A percentile compares a stretch with the other conserved stretches of the same genome.
Evolutionary conservation across 371 early-diverging fungal species (phyloP).

Genomic region (Apophysomyces variabilis): DNA sequence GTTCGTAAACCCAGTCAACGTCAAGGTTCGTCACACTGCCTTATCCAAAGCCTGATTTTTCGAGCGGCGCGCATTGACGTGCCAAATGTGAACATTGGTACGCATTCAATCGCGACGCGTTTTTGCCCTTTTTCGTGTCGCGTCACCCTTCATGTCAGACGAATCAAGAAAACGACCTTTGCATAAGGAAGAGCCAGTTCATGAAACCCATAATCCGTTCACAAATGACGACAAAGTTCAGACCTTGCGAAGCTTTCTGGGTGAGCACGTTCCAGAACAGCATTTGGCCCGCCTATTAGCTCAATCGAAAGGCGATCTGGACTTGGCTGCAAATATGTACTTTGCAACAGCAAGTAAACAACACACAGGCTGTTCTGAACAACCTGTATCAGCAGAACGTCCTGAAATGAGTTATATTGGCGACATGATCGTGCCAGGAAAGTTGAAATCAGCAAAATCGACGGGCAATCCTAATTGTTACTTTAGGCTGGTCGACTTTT

Average conservation of each 20-base stretch:
- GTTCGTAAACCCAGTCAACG: background rate
- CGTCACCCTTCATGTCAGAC: background rate
- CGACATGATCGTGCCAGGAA: slow-evolving; percentile 40
- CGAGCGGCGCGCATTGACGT: too few relatives aligned
- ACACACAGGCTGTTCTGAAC: background rate
- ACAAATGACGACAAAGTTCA: slow-evolving; percentile 3
- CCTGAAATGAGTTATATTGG: slow-evolving; percentile 35
- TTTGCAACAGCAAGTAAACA: background rate
- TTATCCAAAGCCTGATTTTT: too few relatives aligned
- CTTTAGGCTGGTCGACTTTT: slow-evolving; percentile 42
- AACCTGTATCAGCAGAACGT: background rate
- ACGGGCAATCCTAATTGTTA: background rate
- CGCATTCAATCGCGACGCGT: background rate
- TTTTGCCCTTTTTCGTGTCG: background rate
- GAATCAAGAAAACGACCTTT: background rate
- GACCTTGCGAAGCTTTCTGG: slow-evolving; percentile 13
- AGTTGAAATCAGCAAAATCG: background rate
- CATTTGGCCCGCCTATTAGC: slow-evolving; percentile 12
- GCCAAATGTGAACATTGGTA: too few relatives aligned
- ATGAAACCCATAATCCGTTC: background rate
- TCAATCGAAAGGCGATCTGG: slow-evolving; percentile 17
- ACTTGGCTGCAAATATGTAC: slow-evolving; percentile 17
- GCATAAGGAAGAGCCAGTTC: background rate
- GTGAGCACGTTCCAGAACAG: slow-evolving; percentile 11
- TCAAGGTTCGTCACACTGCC: too few relatives aligned